Conservation (phyloP, 768 basidiomycete genomes). For the Baorangia bicolor region DNA sequence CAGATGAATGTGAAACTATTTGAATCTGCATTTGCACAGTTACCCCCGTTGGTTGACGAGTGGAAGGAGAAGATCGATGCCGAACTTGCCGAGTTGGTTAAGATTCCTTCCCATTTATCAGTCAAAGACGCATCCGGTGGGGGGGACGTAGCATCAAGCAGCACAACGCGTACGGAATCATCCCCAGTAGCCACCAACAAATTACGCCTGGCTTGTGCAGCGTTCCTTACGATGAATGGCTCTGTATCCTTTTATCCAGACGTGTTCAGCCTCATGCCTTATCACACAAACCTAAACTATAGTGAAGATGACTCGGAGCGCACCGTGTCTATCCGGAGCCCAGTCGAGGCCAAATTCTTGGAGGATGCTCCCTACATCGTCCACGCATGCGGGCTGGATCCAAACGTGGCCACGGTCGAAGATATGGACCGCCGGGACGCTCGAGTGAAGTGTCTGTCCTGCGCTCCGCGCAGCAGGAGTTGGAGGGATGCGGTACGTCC, state of each 20-base stretch:
- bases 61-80: neutral
- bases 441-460: neutral
- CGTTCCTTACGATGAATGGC: neutral
- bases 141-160: neutral
- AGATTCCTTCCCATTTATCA: neutral
- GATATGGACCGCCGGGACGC: constrained; percentile 5
- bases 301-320: too few relatives aligned
- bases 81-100: neutral
- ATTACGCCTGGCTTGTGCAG: neutral
- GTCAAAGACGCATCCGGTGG: neutral
- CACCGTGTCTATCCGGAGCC: neutral
- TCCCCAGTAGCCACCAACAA: neutral
- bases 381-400: constrained; percentile 3
- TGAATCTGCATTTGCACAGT: constrained; percentile 1
- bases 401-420: too few relatives aligned
- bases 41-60: neutral
- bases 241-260: neutral
- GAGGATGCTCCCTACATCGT: neutral
- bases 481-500: constrained; percentile 4
- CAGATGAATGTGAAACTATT: neutral
- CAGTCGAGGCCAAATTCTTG: neutral
- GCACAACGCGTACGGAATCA: neutral
- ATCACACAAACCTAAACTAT: too few relatives aligned
- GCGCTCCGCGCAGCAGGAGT: neutral
- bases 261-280: neutral